Percentiles rank a stretch among this genome's conserved stretches.
phyloP scores from a whole-genome alignment of 1,139 yeast species.

The Saccharomycopsis phalli region DNA sequence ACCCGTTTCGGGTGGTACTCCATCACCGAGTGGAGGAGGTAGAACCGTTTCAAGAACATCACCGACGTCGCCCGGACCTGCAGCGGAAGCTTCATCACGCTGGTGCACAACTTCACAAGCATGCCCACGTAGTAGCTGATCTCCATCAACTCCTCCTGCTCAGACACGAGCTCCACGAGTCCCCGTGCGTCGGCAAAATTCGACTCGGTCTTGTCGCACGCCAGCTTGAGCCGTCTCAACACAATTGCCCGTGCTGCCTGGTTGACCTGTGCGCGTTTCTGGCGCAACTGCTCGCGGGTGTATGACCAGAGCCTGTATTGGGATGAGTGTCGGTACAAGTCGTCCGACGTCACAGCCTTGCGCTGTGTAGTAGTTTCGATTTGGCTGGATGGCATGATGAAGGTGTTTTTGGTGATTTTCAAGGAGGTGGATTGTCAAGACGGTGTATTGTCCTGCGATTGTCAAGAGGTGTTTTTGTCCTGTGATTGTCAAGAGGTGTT shows the following conservation, averaged over 20 bases:
- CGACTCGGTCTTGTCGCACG: slow-evolving; percentile 30
- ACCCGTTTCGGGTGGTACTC: slow-evolving; percentile 80
- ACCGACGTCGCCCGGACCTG: slow-evolving; percentile 78
- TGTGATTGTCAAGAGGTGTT: too few species aligned
- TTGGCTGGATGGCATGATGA: too few species aligned
- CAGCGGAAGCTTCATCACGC: slow-evolving; percentile 48
- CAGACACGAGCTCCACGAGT: slow-evolving; percentile 42
- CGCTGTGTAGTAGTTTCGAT: too few species aligned
- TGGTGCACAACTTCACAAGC: slow-evolving; percentile 49
- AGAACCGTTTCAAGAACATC: slow-evolving; percentile 74
- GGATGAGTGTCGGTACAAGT: slow-evolving; percentile 74
- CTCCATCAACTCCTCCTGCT: slow-evolving; percentile 62
- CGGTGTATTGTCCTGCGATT: too few species aligned
- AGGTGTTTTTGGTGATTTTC: too few species aligned
- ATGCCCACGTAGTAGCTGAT: slow-evolving; percentile 65
- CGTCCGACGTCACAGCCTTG: slow-evolving; percentile 56
- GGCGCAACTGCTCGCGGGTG: slow-evolving; percentile 45
- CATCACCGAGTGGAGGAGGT: slow-evolving; percentile 70
- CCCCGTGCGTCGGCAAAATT: slow-evolving; percentile 30
- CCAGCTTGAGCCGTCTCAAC: slow-evolving; percentile 29
- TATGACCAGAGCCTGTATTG: slow-evolving; percentile 86
- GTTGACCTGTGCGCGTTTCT: slow-evolving; percentile 41
- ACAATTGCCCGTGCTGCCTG: slow-evolving; percentile 41
- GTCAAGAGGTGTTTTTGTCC: too few species aligned
- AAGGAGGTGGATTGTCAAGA: too few species aligned